Evolutionary conservation across 2,329 filamentous ascomycete species (phyloP), one percentile per base, ranked within the genome.

Genomic region (Phaeosphaeriaceae sp.): DNA sequence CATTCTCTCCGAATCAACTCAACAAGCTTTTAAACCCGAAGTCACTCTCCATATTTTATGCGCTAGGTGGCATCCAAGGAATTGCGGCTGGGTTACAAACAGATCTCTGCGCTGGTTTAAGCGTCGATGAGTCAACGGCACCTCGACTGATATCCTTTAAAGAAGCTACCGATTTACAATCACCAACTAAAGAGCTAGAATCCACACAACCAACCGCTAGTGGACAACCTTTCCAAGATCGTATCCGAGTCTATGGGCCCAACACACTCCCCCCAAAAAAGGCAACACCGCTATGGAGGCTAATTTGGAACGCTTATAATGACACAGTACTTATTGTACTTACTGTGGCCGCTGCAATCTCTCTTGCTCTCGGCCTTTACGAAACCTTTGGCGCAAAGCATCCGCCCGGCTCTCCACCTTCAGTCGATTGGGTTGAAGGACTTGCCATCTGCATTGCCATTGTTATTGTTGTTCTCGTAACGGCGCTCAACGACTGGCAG

Each of bases 311-410:
- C 53, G 86, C 87, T 2, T 89, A 88, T 69, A 87, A 89, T 58
- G 88, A 90, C 71, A 88, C 87, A 56, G 85, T 90, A 29, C 81
- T 91, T 32, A 86, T 90, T 32, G 74, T 90, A 5, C 74, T 90
- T 50, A 87, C 86, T 0, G 79, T 84, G 29, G 87, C 87, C 8
- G 88, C 87, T 1, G 76, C 86, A 9, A 79, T 90, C 9, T 90
- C 87, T 0, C 73, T 90, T 6, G 85, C 84, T 7, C 76, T 91
- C 9, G 87, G 88, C 8, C 75, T 91, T 2, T 91, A 90, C 61
- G 82, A 88, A 66, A 83, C 84, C 0, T 78, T 87, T 12, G 80
- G 80, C 16, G 60, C 77, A 52, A 46, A 76, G 39, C 76, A 77
- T 38, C 60, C 61, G 2, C 73, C 75, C 3, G 76, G 73, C 3